These are phyloP conservation scores for Naganishia albida DNA, from an alignment of 1,284 basidiomycete species.

Conservation along the genomic window DNA sequence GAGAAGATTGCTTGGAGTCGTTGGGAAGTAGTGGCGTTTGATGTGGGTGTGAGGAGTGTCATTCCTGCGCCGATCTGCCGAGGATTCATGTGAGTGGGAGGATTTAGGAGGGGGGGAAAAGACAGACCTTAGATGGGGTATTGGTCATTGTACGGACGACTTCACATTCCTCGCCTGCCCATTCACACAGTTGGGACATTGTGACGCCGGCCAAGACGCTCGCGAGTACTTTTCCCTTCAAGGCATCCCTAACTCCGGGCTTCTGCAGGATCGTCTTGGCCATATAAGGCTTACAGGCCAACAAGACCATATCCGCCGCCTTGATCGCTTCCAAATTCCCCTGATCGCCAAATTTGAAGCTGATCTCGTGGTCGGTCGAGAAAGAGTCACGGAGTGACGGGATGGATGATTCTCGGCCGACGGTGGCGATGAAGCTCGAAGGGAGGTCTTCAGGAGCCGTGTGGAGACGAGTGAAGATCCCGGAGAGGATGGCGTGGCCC, in stretches of 20 bases:
- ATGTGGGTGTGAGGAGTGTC: slow-evolving; percentile 70
- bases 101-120: not conserved
- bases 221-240: slow-evolving; percentile 87
- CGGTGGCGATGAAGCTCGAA: slow-evolving; percentile 83
- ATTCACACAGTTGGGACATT: slow-evolving; percentile 73
- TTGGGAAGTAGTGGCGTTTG: slow-evolving; percentile 59
- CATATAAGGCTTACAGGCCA: slow-evolving; percentile 93
- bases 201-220: slow-evolving; percentile 96
- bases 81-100: not conserved
- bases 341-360: slow-evolving; percentile 64
- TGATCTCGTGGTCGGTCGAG: slow-evolving; percentile 59
- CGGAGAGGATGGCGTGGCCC: slow-evolving; percentile 94
- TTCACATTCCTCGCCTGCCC: slow-evolving; percentile 60
- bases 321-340: slow-evolving; percentile 71
- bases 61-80: slow-evolving; percentile 91
- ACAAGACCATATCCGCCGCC: slow-evolving; percentile 78
- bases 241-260: slow-evolving; percentile 79
- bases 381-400: slow-evolving; percentile 70
- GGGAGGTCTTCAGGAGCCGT: slow-evolving; percentile 69
- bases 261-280: slow-evolving; percentile 74
- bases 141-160: slow-evolving; percentile 96
- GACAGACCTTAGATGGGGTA: slow-evolving; percentile 85
- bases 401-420: slow-evolving; percentile 75
- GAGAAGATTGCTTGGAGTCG: slow-evolving; percentile 91
- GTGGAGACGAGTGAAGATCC: slow-evolving; percentile 50